phyloP scores from a whole-genome alignment of 495 filamentous ascomycete genomes.

The Neurospora africana region DNA sequence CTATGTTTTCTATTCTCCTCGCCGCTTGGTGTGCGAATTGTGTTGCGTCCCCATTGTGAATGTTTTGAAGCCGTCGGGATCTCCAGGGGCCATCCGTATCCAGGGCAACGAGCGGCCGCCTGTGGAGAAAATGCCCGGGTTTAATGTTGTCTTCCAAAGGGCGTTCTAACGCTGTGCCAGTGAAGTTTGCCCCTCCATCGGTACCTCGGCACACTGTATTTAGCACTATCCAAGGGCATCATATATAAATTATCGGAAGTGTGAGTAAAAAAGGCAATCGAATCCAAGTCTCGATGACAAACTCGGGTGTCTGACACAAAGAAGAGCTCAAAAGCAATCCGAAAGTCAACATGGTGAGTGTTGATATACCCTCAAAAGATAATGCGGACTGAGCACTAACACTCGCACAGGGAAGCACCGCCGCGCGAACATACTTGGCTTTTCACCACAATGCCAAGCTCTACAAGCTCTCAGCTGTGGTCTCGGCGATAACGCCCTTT shows the following conservation, averaged over 20 bases:
- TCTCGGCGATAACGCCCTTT: slow-evolving; percentile 36
- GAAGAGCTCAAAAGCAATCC: background rate
- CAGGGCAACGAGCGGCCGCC: background rate
- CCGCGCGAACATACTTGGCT: slow-evolving; percentile 35
- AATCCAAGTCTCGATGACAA: background rate
- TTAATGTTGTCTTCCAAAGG: background rate
- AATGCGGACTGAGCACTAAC: background rate
- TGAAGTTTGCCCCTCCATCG: background rate
- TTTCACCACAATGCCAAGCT: slow-evolving; percentile 47
- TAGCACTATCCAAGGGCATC: background rate
- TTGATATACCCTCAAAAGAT: background rate
- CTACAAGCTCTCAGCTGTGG: slow-evolving; percentile 29
- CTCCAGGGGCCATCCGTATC: background rate
- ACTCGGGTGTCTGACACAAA: background rate
- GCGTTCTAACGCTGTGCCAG: background rate
- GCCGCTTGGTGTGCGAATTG: background rate
- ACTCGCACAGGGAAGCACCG: slow-evolving; percentile 7
- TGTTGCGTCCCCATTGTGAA: background rate
- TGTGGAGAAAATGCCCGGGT: background rate
- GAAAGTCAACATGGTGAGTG: background rate
- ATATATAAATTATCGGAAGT: background rate
- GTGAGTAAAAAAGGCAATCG: background rate
- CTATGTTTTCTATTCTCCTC: background rate
- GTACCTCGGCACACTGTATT: background rate
- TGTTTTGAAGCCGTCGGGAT: background rate